phyloP scores from a whole-genome alignment of 2,329 filamentous ascomycete species.

The Alternaria ventricosa region DNA sequence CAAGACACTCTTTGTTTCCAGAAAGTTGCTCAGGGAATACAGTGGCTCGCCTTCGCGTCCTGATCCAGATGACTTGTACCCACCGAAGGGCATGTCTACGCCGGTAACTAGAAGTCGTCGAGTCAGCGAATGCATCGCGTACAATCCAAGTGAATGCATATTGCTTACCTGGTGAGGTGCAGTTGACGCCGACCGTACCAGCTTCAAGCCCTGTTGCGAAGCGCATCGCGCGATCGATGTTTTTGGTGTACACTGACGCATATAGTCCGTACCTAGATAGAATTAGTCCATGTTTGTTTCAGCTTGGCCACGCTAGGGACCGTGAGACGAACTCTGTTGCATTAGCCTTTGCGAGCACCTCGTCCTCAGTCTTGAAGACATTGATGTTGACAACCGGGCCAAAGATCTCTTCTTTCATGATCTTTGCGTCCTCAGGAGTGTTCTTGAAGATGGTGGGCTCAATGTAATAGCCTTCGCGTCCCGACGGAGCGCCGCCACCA shows the following conservation, averaged over 20 bases:
- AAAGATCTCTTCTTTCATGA: constrained; percentile 85
- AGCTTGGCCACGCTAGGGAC: not conserved
- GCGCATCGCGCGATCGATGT: constrained; percentile 46
- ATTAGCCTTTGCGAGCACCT: constrained; percentile 81
- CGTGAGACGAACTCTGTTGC: constrained; percentile 64
- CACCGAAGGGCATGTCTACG: constrained; percentile 51
- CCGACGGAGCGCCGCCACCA: constrained; percentile 37
- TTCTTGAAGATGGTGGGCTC: constrained; percentile 82
- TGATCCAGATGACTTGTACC: constrained; percentile 48
- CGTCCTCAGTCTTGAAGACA: constrained; percentile 76
- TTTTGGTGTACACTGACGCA: constrained; percentile 76
- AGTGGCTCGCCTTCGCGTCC: constrained; percentile 45
- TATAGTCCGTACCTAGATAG: constrained; percentile 75
- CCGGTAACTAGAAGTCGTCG: constrained; percentile 3
- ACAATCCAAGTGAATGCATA: not conserved
- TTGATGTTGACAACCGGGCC: constrained; percentile 83
- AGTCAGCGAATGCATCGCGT: not conserved
- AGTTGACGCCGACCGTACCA: constrained; percentile 51
- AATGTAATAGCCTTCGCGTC: constrained; percentile 53
- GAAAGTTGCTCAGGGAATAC: constrained; percentile 42
- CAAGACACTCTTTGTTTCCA: constrained; percentile 44
- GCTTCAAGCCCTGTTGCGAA: constrained; percentile 51
- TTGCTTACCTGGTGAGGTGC: constrained; percentile 41
- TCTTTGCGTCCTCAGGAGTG: constrained; percentile 77
- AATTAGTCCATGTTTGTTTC: constrained; percentile 7